Conservation (phyloP, 768 basidiomycete species). For the Boletus rubropictus region DNA sequence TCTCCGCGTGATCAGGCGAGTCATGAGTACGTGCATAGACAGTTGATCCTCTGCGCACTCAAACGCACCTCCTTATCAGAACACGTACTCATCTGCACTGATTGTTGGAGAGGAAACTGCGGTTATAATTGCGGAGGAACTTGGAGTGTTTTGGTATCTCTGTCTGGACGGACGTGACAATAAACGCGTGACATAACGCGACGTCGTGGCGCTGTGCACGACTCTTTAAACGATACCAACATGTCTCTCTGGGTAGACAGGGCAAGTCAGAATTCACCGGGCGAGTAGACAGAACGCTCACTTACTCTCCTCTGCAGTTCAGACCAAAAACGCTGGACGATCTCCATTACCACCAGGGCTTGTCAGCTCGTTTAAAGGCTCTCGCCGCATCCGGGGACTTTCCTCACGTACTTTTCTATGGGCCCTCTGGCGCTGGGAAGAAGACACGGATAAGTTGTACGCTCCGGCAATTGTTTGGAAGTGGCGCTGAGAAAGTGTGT, state of each 20-base stretch:
- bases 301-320: constrained; percentile 46
- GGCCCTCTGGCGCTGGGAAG: constrained; percentile 95
- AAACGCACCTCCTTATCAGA: too few species aligned
- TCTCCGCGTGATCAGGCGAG: too few species aligned
- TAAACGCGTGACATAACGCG: constrained; percentile 32
- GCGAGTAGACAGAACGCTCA: background rate
- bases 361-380: constrained; percentile 75
- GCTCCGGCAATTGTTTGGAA: constrained; percentile 81
- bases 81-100: too few species aligned
- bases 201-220: background rate
- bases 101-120: too few species aligned
- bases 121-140: too few species aligned
- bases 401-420: constrained; percentile 96
- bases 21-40: too few species aligned
- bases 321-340: constrained; percentile 80
- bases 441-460: constrained; percentile 95
- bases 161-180: too few species aligned
- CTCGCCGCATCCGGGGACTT: constrained; percentile 89
- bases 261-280: constrained; percentile 2
- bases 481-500: constrained; percentile 85
- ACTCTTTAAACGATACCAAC: background rate
- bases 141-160: too few species aligned
- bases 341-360: constrained; percentile 80
- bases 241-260: constrained; percentile 74
- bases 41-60: too few species aligned